phyloP scores from a whole-genome alignment of 306 rosid species.

The Citrullus amarus region DNA sequence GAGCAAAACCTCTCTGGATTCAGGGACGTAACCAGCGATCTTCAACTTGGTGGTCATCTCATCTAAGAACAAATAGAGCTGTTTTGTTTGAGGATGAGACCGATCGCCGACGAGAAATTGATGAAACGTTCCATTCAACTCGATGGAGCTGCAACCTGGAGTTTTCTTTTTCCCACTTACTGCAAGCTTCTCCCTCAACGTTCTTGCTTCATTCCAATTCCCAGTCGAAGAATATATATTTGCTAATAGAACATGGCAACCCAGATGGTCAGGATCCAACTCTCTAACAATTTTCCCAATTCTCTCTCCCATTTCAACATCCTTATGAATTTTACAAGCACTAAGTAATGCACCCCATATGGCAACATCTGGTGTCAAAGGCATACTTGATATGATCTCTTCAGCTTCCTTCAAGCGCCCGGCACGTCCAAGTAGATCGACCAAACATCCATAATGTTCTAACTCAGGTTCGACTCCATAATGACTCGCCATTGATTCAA shows the following conservation, averaged over 20 bases:
- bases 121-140: slow-evolving; percentile 15
- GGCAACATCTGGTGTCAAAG: slow-evolving; percentile 44
- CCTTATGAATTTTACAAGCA: slow-evolving; percentile 60
- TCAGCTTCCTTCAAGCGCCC: slow-evolving; percentile 54
- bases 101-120: slow-evolving; percentile 17
- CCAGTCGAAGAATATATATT: slow-evolving; percentile 54
- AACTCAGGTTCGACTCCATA: slow-evolving; percentile 40
- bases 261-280: slow-evolving; percentile 42
- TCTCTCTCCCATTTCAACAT: slow-evolving; percentile 39
- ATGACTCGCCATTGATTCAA: slow-evolving; percentile 34
- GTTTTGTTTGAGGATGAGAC: slow-evolving; percentile 17
- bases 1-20: slow-evolving; percentile 1
- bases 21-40: slow-evolving; percentile 10
- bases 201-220: slow-evolving; percentile 49
- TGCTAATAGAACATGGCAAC: slow-evolving; percentile 42
- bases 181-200: slow-evolving; percentile 18
- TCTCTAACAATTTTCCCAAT: slow-evolving; percentile 39
- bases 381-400: slow-evolving; percentile 43
- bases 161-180: slow-evolving; percentile 13
- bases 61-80: slow-evolving; percentile 14
- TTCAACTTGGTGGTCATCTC: slow-evolving; percentile 17
- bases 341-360: slow-evolving; percentile 57
- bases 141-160: slow-evolving; percentile 22
- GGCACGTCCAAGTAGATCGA: slow-evolving; percentile 52
- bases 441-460: slow-evolving; percentile 66